Evolutionary conservation across 257 asterid species (phyloP), one percentile per base, ranked within the genome.

Genomic region (Lantana camara): DNA sequence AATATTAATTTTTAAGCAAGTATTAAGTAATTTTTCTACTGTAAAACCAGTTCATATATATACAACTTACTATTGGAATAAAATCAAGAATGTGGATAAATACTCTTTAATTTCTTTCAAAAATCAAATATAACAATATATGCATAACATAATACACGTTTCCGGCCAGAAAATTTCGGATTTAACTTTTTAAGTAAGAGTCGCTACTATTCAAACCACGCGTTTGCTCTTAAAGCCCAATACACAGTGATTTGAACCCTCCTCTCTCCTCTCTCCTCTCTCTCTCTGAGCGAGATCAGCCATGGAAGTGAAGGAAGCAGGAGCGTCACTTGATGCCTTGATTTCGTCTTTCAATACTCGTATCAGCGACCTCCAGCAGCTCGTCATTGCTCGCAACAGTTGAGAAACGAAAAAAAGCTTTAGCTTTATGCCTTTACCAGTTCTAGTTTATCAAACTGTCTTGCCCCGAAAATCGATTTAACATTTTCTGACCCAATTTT

Each of bases 371-470:
- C 88, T 90, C 49, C 96, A 93, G 69, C 91, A 87, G 73, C 89
- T 93, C 59, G 95, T 90, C 46, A 76, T 90, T 65, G 99, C 99
- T 67, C 90, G 97, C 53, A 90, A 90, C 95, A 87, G 98, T 93
- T 76, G 29, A 49, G 19, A 17, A 19, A 59, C 19, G 37, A 48
- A 4, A 7, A 10, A 22, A 16, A 17, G 9, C 51, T 30, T 3
- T 35, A 35, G 8, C 11, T 4, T 35, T 35, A 35, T 35, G 7
- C 34, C 27, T 42, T 35, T 42, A 46, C 3, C 13, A 20, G 7
- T 60, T 37, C 27, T 14, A 21, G 20, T 60, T 27, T 35, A 38
- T 45, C 73, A 20, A 52, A 22, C 64, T 27, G 8, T 21, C 16
- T 51, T 51, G 0, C 38, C 52, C 27, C 5, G 32, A 23, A 53